Base-by-base conservation (phyloP, 2,329 filamentous ascomycete species). In the Ciborinia camelliae region DNA sequence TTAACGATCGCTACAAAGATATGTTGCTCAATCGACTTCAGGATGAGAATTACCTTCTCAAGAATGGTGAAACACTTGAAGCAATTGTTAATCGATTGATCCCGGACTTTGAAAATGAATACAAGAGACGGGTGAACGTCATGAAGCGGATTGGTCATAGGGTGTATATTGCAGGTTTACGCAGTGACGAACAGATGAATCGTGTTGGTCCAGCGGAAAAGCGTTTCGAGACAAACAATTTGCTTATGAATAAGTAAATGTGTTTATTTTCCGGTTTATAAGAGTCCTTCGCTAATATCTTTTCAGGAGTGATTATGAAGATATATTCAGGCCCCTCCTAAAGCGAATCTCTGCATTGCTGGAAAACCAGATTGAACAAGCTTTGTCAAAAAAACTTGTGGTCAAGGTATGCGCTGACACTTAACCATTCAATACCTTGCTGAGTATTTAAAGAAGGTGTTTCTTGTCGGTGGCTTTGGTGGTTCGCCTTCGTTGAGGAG, bases 381-480 rank as follows among this genome's bases (percentile, higher is more conserved):
- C 67, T 1, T 23, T 63, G 4, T n/a, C 23, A 20, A 63, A 63
- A 55, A 43, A 54, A 0, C 68, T 68, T 26, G 39, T 47, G 26
- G 57, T 67, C 18, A 69, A 67, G 57, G 67, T 70, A 54, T 30
- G 50, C 20, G 1, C 10, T 1, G 14, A 45, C 3, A 37, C 39
- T 3, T 37, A 12, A 3, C 2, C 20, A 32, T 54, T 18, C 23
- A n/a, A n/a, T 51, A 43, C 35, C 14, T 50, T 58, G 10, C n/a
- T 55, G 41, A 43, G 1, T 37, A 2, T 8, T 26, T 4, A 37
- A 26, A 71, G 70, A 71, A 69, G 66, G 67, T 71, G 1, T 70
- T 69, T 28, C 64, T 72, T 12, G 65, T 71, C 20, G 70, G 71
- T 35, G 70, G 73, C 60, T 72, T 72, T 64, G 69, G 65, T 4